A percentile compares a stretch with the other conserved stretches of the same genome.
Evolutionary conservation across 805 yeast genomes (phyloP).

Genomic region (Candida hungchunana): DNA sequence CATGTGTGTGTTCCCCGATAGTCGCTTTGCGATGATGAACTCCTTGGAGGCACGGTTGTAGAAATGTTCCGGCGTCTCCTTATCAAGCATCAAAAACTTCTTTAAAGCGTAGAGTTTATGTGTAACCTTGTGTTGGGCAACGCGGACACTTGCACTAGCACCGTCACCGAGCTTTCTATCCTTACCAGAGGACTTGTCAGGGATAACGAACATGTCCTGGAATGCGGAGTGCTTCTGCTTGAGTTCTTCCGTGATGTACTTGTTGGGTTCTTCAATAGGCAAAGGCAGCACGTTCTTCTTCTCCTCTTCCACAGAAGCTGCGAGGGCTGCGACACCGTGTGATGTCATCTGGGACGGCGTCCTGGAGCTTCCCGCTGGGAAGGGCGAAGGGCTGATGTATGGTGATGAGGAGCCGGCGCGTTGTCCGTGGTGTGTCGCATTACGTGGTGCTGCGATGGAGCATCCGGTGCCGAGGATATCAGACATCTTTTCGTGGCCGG

Average conservation of each 20-base stretch:
- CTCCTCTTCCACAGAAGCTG: slow-evolving; percentile 27
- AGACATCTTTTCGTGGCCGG: background rate
- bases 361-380: slow-evolving; percentile 26
- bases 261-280: slow-evolving; percentile 66
- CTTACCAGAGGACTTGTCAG: slow-evolving; percentile 32
- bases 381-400: slow-evolving; percentile 2
- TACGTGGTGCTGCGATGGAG: slow-evolving; percentile 9
- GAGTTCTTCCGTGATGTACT: slow-evolving; percentile 50
- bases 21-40: slow-evolving; percentile 52
- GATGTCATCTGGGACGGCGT: slow-evolving; percentile 25
- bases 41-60: slow-evolving; percentile 63
- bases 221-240: slow-evolving; percentile 45
- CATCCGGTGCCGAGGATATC: slow-evolving; percentile 9
- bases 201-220: slow-evolving; percentile 50
- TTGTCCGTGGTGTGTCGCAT: slow-evolving; percentile 6
- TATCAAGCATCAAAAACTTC: slow-evolving; percentile 52
- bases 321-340: slow-evolving; percentile 5
- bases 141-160: slow-evolving; percentile 64
- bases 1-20: slow-evolving; percentile 56
- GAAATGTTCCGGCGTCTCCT: slow-evolving; percentile 61
- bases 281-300: slow-evolving; percentile 49
- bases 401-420: background rate
- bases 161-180: slow-evolving; percentile 62
- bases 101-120: slow-evolving; percentile 58
- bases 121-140: slow-evolving; percentile 34